A percentile compares a stretch with the other conserved stretches of the same genome.
Conservation (phyloP, 2,329 filamentous ascomycete species). For the Fusarium odoratissimum region DNA sequence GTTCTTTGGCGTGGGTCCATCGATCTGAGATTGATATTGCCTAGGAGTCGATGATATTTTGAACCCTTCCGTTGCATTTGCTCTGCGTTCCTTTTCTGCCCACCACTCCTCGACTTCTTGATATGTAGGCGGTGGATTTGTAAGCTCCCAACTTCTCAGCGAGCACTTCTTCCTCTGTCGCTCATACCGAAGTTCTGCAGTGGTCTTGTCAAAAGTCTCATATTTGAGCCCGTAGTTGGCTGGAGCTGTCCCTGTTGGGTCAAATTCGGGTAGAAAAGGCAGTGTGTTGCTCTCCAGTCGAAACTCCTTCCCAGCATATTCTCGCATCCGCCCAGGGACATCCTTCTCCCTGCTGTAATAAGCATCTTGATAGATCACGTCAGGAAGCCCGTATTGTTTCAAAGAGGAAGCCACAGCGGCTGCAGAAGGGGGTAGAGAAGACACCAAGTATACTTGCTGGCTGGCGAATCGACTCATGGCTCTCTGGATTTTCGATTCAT, state of each 20-base stretch:
- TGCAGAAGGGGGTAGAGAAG: constrained; percentile 45
- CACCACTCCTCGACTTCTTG: constrained; percentile 79
- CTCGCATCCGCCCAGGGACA: constrained; percentile 78
- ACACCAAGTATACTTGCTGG: constrained; percentile 39
- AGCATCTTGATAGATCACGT: constrained; percentile 84
- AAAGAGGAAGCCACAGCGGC: constrained; percentile 38
- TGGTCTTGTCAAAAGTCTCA: constrained; percentile 61
- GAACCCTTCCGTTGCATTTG: constrained; percentile 4
- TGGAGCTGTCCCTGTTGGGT: constrained; percentile 66
- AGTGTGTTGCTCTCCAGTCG: constrained; percentile 79
- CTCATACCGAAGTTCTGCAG: constrained; percentile 63
- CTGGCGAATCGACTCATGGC: constrained; percentile 23
- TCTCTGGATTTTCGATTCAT: constrained; percentile 25
- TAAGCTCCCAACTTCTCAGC: constrained; percentile 78
- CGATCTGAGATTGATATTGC: constrained; percentile 80
- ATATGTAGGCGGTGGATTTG: constrained; percentile 74
- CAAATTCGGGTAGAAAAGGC: constrained; percentile 84
- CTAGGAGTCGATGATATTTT: constrained; percentile 41
- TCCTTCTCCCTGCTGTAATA: constrained; percentile 88
- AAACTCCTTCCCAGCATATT: constrained; percentile 91
- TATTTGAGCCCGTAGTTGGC: constrained; percentile 67
- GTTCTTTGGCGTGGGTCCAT: constrained; percentile 86
- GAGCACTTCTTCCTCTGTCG: constrained; percentile 64
- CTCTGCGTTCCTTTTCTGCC: constrained; percentile 49
- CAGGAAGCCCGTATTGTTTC: constrained; percentile 58